Evolutionary conservation across 108 stramenopile genomes (phyloP).

Genomic region (Nitzschia sp.): DNA sequence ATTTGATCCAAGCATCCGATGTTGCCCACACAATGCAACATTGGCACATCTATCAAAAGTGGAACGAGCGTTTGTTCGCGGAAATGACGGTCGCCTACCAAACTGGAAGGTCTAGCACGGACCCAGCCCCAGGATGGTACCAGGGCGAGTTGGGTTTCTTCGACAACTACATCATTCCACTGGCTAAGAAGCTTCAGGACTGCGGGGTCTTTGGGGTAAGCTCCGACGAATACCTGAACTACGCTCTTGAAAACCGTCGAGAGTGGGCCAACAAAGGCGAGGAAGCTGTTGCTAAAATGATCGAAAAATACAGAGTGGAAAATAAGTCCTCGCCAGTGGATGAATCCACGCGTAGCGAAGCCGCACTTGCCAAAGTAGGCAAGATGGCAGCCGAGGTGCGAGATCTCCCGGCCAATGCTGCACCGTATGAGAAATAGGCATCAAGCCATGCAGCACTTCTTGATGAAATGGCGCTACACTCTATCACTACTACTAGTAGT

Average conservation of each 20-base stretch:
- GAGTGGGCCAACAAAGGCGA: constrained; percentile 20
- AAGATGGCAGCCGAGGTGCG: too few relatives aligned
- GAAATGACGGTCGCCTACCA: not conserved
- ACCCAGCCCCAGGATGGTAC: constrained; percentile 1
- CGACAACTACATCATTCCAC: constrained; percentile 32
- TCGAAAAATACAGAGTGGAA: not conserved
- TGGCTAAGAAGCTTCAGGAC: constrained; percentile 20
- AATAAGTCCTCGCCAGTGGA: too few relatives aligned
- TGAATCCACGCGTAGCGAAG: too few relatives aligned
- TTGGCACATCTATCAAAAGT: constrained; percentile 5
- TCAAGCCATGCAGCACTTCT: too few relatives aligned
- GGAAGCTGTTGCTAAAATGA: not conserved
- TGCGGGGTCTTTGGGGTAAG: constrained; percentile 28
- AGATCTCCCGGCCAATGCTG: too few relatives aligned
- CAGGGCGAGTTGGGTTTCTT: constrained; percentile 30
- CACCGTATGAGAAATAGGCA: too few relatives aligned
- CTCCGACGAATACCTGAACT: constrained; percentile 25
- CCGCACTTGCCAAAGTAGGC: too few relatives aligned
- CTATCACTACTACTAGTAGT: too few relatives aligned
- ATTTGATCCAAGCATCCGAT: constrained; percentile 10
- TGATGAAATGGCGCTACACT: too few relatives aligned
- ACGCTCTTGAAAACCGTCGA: constrained; percentile 28
- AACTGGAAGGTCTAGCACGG: not conserved
- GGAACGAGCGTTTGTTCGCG: constrained; percentile 9
- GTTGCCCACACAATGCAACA: constrained; percentile 9